Evolutionary conservation across 2,329 filamentous ascomycete species (phyloP), one percentile per base, ranked within the genome.

Genomic region (Colletotrichum higginsianum): DNA sequence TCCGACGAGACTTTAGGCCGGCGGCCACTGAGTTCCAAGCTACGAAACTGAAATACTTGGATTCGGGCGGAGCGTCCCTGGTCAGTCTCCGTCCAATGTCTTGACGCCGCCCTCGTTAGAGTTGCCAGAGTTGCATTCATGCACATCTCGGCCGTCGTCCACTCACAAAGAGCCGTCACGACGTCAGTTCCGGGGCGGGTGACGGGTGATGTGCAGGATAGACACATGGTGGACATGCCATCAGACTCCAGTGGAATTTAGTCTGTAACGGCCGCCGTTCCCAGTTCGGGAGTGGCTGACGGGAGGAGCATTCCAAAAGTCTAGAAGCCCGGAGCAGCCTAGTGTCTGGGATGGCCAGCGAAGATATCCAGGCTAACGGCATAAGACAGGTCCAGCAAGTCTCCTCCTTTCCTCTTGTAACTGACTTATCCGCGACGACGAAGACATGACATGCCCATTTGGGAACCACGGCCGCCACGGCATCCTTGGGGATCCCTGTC

Each of bases 381-480:
- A 69, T 61, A 55, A 64, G 46, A 49, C 42, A 64, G 42, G 52
- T 21, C 16, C 46, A 38, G 64, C 38, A 63, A 68, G 52, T 57
- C 65, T 60, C 58, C 65, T 65, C 65, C 53, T 50, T 7, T 42
- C 60, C 47, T 69, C 58, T 60, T 64, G 69, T 60, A 68, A 71
- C 53, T 64, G 69, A 61, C 69, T 68, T 71, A 68, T 71, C 69
- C 65, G 69, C 60, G 65, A 71, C 68, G 58, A 49, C 46, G 49
- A 56, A 52, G 52, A 64, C 26, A 53, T 68, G 16, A 49, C 68
- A 53, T 61, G 46, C 68, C 35, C 30, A 69, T 56, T 64, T 56
- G 44, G 65, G 50, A 64, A 42, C 42, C 56, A 58, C 50, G 57
- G n/a, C 64, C 57, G 40, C 56, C 16, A 49, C 60, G 58, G 65